These are phyloP conservation scores for Inosperma sp. DNA, from an alignment of 768 basidiomycete species.

Conservation along the genomic window DNA sequence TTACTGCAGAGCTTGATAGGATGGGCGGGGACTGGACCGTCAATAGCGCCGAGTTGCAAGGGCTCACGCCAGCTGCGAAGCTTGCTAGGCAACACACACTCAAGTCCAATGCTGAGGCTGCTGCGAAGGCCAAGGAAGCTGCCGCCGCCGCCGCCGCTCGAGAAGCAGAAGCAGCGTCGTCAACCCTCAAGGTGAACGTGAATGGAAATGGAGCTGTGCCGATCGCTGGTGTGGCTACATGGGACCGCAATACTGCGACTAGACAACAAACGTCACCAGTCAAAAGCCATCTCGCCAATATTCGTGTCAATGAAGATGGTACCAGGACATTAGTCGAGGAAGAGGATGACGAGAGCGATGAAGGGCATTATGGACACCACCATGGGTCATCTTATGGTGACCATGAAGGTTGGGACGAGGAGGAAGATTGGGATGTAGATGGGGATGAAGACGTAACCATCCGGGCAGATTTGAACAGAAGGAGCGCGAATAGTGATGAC, in stretches of 20 bases:
- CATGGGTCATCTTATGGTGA: constrained; percentile 15
- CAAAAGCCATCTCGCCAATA: constrained; percentile 29
- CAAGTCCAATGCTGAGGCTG: constrained; percentile 78
- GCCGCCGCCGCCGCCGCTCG: constrained; percentile 41
- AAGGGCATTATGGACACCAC: constrained; percentile 43
- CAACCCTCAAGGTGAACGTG: constrained; percentile 26
- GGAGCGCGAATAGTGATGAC: constrained; percentile 37
- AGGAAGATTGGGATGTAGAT: constrained; percentile 72
- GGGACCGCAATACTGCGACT: constrained; percentile 81
- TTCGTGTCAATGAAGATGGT: constrained; percentile 61
- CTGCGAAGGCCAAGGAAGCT: constrained; percentile 57
- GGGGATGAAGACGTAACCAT: constrained; percentile 68
- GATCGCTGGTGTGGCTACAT: constrained; percentile 56
- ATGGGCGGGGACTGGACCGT: constrained; percentile 57
- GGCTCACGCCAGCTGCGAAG: constrained; percentile 85
- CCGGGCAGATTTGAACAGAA: constrained; percentile 50
- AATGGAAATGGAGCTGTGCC: constrained; percentile 12
- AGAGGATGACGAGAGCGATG: constrained; percentile 59
- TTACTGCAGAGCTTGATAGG: constrained; percentile 80
- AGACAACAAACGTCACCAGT: constrained; percentile 47
- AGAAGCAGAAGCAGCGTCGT: constrained; percentile 32
- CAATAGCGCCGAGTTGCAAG: constrained; percentile 50
- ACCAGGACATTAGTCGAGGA: constrained; percentile 63
- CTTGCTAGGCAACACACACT: constrained; percentile 89
- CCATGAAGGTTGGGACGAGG: constrained; percentile 67